Conservation (phyloP, 352 stramenopile genomes). For the Phytophthora ramorum region DNA sequence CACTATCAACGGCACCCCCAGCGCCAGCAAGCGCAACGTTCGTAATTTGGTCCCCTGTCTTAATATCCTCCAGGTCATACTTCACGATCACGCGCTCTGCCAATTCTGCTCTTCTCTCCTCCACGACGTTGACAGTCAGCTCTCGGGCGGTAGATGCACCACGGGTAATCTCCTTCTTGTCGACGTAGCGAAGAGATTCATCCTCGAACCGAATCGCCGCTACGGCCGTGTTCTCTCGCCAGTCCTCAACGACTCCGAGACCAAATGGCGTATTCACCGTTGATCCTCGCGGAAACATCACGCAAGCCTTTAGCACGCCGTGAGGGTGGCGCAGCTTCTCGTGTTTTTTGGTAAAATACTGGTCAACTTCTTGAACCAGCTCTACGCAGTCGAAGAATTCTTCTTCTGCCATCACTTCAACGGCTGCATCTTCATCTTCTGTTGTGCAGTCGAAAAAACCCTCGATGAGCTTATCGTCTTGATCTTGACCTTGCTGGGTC, state of each 20-base stretch:
- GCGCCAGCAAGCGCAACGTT: slow-evolving; percentile 66
- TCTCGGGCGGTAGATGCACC: slow-evolving; percentile 53
- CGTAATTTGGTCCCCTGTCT: slow-evolving; percentile 43
- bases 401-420: slow-evolving; percentile 77
- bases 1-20: slow-evolving; percentile 76
- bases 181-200: slow-evolving; percentile 56
- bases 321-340: slow-evolving; percentile 24
- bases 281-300: slow-evolving; percentile 57
- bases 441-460: slow-evolving; percentile 79
- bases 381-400: slow-evolving; percentile 88
- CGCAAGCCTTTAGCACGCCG: slow-evolving; percentile 11
- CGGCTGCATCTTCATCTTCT: slow-evolving; percentile 53
- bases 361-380: slow-evolving; percentile 57
- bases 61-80: slow-evolving; percentile 58
- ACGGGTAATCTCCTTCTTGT: slow-evolving; percentile 62
- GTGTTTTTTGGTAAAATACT: slow-evolving; percentile 45
- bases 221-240: slow-evolving; percentile 43
- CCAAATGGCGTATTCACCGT: slow-evolving; percentile 73
- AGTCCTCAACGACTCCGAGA: slow-evolving; percentile 59
- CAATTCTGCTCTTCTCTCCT: slow-evolving; percentile 54
- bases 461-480: slow-evolving; percentile 66
- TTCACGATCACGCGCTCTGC: slow-evolving; percentile 60
- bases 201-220: slow-evolving; percentile 58
- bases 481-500: slow-evolving; percentile 26
- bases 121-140: slow-evolving; percentile 33